phyloP scores from a whole-genome alignment of 345 rosid genomes.

The Gossypium herbaceum region DNA sequence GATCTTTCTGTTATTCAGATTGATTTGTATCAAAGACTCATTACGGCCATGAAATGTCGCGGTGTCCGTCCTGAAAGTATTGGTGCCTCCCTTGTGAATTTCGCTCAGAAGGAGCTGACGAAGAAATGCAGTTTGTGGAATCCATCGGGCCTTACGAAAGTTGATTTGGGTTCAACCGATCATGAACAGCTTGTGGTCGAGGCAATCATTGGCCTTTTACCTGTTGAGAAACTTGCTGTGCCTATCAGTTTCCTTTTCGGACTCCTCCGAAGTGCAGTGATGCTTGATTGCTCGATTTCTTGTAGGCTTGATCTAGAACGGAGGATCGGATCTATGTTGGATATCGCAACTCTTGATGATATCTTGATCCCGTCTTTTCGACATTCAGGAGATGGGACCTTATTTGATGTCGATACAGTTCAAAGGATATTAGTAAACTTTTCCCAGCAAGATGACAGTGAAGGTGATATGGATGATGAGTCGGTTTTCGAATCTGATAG shows the following conservation, averaged over 20 bases:
- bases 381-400: slow-evolving; percentile 66
- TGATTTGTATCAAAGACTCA: slow-evolving; percentile 75
- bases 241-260: slow-evolving; percentile 88
- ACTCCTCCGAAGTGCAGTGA: slow-evolving; percentile 78
- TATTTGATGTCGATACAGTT: slow-evolving; percentile 86
- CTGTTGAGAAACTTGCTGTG: slow-evolving; percentile 84
- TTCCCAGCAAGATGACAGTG: slow-evolving; percentile 91
- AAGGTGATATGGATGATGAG: slow-evolving; percentile 72
- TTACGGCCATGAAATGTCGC: slow-evolving; percentile 89
- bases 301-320: slow-evolving; percentile 90
- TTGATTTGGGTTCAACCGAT: slow-evolving; percentile 39
- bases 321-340: slow-evolving; percentile 83
- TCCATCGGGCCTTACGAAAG: slow-evolving; percentile 45
- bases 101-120: slow-evolving; percentile 83
- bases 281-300: slow-evolving; percentile 70
- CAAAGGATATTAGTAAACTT: slow-evolving; percentile 90
- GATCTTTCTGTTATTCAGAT: slow-evolving; percentile 81
- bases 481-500: slow-evolving; percentile 80
- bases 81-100: slow-evolving; percentile 76
- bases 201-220: slow-evolving; percentile 73
- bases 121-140: slow-evolving; percentile 69
- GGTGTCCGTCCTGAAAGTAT: slow-evolving; percentile 97
- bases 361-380: slow-evolving; percentile 87
- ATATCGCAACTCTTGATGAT: slow-evolving; percentile 86
- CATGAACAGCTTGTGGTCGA: slow-evolving; percentile 76